Conservation (phyloP, 805 yeast species). For the Ogataea methylovora region DNA sequence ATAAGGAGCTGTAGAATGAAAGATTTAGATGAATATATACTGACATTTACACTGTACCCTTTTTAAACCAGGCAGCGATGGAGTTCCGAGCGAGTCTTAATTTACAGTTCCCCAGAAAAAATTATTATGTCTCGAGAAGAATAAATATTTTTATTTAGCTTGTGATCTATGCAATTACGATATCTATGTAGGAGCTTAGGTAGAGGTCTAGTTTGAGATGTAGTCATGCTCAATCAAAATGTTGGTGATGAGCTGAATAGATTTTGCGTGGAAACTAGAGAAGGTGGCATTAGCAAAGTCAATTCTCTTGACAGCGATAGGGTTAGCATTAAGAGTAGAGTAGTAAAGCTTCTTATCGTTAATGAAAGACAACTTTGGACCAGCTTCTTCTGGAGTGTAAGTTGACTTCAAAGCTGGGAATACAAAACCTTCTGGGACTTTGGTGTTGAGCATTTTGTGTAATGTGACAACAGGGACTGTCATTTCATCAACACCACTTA, state of each 20-base stretch:
- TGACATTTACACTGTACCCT: too few relatives aligned
- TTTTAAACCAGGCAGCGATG: too few relatives aligned
- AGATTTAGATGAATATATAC: too few relatives aligned
- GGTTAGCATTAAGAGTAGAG: constrained; percentile 6
- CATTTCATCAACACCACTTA: constrained; percentile 29
- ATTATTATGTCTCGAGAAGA: too few relatives aligned
- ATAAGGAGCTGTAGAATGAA: too few relatives aligned
- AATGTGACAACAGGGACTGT: constrained; percentile 24
- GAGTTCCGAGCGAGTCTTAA: too few relatives aligned
- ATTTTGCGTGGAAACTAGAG: constrained; percentile 8
- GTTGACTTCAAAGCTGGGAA: constrained; percentile 10
- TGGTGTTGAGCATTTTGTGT: constrained; percentile 16
- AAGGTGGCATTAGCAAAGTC: constrained; percentile 13
- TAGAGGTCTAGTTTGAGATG: constrained; percentile 1
- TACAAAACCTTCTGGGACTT: constrained; percentile 20
- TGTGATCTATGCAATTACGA: too few relatives aligned
- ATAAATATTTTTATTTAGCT: too few relatives aligned
- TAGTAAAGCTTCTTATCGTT: constrained; percentile 14
- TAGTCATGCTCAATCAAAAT: constrained; percentile 8
- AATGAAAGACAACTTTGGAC: constrained; percentile 13
- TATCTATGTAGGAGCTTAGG: background rate
- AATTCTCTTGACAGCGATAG: constrained; percentile 13
- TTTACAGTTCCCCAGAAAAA: too few relatives aligned
- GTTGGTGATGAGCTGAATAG: constrained; percentile 8
- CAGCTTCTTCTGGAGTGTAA: constrained; percentile 16